phyloP scores from a whole-genome alignment of 306 rosid species.

The Neltuma alba region DNA sequence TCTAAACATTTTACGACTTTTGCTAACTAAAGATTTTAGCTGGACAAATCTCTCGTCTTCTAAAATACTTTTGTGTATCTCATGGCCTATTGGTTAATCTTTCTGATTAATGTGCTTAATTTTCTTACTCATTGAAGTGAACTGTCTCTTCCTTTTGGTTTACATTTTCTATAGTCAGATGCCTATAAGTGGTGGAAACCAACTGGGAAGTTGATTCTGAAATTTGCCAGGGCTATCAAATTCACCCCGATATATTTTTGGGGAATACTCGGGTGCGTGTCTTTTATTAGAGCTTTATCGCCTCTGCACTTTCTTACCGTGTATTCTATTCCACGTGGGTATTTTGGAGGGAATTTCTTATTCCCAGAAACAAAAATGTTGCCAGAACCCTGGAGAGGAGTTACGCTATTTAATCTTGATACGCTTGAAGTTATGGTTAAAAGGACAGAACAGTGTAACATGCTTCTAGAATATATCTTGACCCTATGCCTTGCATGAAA shows the following conservation, averaged over 20 bases:
- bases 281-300: not conserved
- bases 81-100: not conserved
- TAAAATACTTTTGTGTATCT: not conserved
- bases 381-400: not conserved
- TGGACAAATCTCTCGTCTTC: slow-evolving; percentile 3
- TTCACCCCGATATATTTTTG: slow-evolving; percentile 81
- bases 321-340: not conserved
- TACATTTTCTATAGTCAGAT: slow-evolving; percentile 57
- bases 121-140: slow-evolving; percentile 30
- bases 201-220: slow-evolving; percentile 63
- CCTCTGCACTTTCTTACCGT: slow-evolving; percentile 18
- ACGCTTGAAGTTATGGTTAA: slow-evolving; percentile 20
- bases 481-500: not conserved
- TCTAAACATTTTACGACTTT: slow-evolving; percentile 32
- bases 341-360: not conserved
- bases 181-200: slow-evolving; percentile 95
- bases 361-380: not conserved
- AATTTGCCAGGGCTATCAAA: slow-evolving; percentile 71
- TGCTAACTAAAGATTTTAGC: slow-evolving; percentile 22
- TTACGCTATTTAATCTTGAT: not conserved
- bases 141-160: slow-evolving; percentile 27
- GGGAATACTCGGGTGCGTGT: slow-evolving; percentile 88
- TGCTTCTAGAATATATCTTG: not conserved
- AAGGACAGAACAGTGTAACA: slow-evolving; percentile 15
- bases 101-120: not conserved